Evolutionary conservation across 768 basidiomycete genomes (phyloP).

Genomic region (Kwoniella mangroviensis): DNA sequence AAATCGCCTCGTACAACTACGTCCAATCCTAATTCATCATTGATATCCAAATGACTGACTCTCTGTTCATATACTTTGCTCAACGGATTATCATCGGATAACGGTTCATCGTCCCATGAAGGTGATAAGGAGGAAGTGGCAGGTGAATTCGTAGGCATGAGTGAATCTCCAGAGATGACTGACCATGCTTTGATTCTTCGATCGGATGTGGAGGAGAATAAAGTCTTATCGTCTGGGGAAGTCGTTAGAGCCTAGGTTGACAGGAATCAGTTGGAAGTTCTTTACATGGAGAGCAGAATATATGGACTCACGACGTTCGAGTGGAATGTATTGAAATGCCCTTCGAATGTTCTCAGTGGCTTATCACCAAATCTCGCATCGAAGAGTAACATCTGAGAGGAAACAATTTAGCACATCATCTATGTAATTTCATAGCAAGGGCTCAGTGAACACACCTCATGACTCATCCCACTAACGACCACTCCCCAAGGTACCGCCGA

Average conservation of each 20-base stretch:
- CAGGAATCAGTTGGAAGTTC: too few relatives aligned
- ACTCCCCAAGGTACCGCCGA: conserved; percentile 46
- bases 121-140: neutral
- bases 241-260: conserved; percentile 40
- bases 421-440: neutral
- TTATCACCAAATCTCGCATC: conserved; percentile 36
- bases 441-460: conserved; percentile 38
- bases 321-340: conserved; percentile 40
- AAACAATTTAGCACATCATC: too few relatives aligned
- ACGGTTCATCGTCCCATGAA: neutral
- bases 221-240: conserved; percentile 33
- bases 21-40: conserved; percentile 40
- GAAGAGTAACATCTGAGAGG: conserved; percentile 32
- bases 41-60: conserved; percentile 22
- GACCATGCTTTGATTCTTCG: conserved; percentile 38
- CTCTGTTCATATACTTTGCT: conserved; percentile 9
- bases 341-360: conserved; percentile 30
- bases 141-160: conserved; percentile 5
- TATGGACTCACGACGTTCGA: conserved; percentile 27
- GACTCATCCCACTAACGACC: conserved; percentile 39
- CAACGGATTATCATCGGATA: conserved; percentile 27
- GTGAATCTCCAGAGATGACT: conserved; percentile 30
- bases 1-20: conserved; percentile 35
- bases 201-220: conserved; percentile 47
- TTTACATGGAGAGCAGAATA: too few relatives aligned